Percentiles rank a stretch among this genome's conserved stretches.
phyloP scores from a whole-genome alignment of 345 rosid genomes.

The Eutrema japonicum region DNA sequence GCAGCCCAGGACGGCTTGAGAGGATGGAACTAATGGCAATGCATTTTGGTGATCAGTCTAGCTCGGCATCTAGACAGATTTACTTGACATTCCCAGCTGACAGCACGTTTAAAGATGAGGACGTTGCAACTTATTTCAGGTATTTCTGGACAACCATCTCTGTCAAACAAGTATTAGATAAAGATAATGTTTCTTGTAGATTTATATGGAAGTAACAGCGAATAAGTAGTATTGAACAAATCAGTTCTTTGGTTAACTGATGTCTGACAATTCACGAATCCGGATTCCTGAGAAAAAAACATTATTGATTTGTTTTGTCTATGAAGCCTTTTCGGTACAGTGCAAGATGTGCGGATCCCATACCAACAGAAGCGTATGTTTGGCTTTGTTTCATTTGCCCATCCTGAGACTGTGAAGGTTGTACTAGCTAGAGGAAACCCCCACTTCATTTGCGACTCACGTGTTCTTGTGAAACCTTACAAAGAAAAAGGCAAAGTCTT shows the following conservation, averaged over 20 bases:
- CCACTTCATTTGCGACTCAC: constrained; percentile 91
- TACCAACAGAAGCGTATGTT: constrained; percentile 97
- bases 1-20: constrained; percentile 56
- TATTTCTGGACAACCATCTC: constrained; percentile 35
- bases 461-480: constrained; percentile 97
- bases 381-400: constrained; percentile 91
- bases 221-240: constrained; percentile 3
- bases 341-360: constrained; percentile 97
- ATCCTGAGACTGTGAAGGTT: constrained; percentile 78
- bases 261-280: not conserved
- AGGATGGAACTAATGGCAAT: constrained; percentile 60
- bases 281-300: not conserved
- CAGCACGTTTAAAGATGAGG: constrained; percentile 91
- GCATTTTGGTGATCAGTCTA: constrained; percentile 66
- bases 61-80: constrained; percentile 81
- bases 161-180: not conserved
- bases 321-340: constrained; percentile 80
- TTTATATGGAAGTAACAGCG: not conserved
- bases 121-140: constrained; percentile 94
- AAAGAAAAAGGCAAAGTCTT: constrained; percentile 89
- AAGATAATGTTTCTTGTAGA: constrained; percentile 5
- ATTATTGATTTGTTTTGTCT: constrained; percentile 29
- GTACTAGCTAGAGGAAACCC: constrained; percentile 89
- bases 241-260: constrained; percentile 9
- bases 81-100: constrained; percentile 97